These are phyloP conservation scores for Claviceps pazoutovae DNA, from an alignment of 2,329 filamentous ascomycete genomes.

Conservation along the genomic window DNA sequence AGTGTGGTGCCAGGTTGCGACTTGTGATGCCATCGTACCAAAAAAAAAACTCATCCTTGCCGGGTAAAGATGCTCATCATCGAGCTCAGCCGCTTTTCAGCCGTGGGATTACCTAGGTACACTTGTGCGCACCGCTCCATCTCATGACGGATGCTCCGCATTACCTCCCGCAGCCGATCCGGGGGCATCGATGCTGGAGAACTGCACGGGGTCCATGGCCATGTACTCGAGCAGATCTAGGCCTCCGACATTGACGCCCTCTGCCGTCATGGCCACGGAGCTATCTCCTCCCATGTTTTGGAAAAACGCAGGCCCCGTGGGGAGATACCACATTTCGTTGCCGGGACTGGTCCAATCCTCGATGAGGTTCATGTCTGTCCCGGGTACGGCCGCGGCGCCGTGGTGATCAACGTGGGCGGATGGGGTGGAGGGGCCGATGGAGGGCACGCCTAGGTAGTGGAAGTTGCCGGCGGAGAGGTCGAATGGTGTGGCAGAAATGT, in stretches of 20 bases:
- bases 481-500: conserved; percentile 50
- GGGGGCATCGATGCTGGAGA: conserved; percentile 21
- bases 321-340: conserved; percentile 54
- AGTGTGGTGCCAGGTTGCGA: too few species aligned
- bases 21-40: too few species aligned
- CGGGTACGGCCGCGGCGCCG: conserved; percentile 8
- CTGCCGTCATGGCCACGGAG: conserved; percentile 50
- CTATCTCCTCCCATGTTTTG: conserved; percentile 45
- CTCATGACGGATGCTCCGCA: background rate
- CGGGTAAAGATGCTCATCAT: too few species aligned
- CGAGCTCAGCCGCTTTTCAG: too few species aligned
- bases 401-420: conserved; percentile 24
- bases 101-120: too few species aligned
- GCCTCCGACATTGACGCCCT: conserved; percentile 53
- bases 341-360: conserved; percentile 41
- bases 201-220: conserved; percentile 41
- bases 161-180: conserved; percentile 6
- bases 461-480: conserved; percentile 42
- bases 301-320: conserved; percentile 48
- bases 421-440: conserved; percentile 37
- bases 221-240: conserved; percentile 55
- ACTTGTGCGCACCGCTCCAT: too few species aligned
- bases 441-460: conserved; percentile 35
- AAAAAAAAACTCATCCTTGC: too few species aligned
- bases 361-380: conserved; percentile 29